Conservation (phyloP, 768 basidiomycete genomes). For the Calvatia gigantea region DNA sequence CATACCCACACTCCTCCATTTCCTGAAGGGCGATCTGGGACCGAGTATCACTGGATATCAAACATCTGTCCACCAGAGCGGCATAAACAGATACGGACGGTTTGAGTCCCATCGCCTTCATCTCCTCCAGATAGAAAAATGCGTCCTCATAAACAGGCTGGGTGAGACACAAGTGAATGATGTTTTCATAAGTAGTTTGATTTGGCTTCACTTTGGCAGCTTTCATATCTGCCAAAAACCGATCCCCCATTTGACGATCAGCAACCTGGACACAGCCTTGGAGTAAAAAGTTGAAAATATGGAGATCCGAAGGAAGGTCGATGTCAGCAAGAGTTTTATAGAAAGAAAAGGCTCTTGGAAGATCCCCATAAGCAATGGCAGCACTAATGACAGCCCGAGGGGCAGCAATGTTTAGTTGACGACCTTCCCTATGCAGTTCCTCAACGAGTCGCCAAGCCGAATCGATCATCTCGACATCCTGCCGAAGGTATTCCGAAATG, state of each 20-base stretch:
- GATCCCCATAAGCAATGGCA: conserved; percentile 53
- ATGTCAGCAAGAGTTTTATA: conserved; percentile 63
- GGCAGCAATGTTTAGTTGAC: conserved; percentile 51
- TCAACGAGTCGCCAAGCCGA: conserved; percentile 61
- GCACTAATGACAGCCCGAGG: conserved; percentile 69
- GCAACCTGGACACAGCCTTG: conserved; percentile 55
- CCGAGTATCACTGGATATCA: conserved; percentile 53
- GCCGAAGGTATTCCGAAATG: conserved; percentile 45
- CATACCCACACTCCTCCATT: conserved; percentile 61
- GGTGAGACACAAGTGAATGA: conserved; percentile 69
- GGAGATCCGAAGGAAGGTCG: conserved; percentile 50
- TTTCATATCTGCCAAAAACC: conserved; percentile 65
- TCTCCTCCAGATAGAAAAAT: conserved; percentile 86
- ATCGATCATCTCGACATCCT: conserved; percentile 54
- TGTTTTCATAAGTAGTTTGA: conserved; percentile 56
- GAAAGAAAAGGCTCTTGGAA: conserved; percentile 75
- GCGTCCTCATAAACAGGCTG: conserved; percentile 79
- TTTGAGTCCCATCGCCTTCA: conserved; percentile 62
- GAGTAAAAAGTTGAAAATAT: conserved; percentile 69
- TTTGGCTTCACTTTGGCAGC: conserved; percentile 52
- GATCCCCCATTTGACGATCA: conserved; percentile 67
- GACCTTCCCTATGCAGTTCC: conserved; percentile 50
- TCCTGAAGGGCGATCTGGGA: conserved; percentile 66
- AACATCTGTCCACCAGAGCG: conserved; percentile 55
- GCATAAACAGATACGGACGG: conserved; percentile 58